A percentile compares a stretch with the other conserved stretches of the same genome.
Conservation (phyloP, 1,139 yeast species). For the Geotrichum cucujoidarum region DNA sequence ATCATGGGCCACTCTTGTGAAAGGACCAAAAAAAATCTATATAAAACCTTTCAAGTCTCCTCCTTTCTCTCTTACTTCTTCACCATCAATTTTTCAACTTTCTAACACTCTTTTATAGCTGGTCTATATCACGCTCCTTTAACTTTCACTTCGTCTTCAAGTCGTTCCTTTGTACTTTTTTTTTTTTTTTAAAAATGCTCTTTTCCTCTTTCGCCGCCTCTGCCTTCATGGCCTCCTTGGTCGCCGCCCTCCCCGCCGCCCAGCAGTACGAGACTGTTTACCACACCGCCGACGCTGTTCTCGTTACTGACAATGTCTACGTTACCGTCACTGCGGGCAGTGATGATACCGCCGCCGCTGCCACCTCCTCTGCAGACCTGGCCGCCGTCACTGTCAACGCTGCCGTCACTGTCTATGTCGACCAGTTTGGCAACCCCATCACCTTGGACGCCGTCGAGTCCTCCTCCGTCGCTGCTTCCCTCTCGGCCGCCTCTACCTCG, state of each 20-base stretch:
- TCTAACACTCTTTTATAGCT: conserved; percentile 12
- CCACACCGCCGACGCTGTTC: conserved; percentile 8
- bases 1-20: no score
- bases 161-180: conserved; percentile 10
- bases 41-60: background rate
- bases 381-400: conserved; percentile 12
- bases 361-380: background rate
- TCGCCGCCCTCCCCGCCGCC: conserved; percentile 4
- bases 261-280: conserved; percentile 9
- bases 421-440: conserved; percentile 18
- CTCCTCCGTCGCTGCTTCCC: conserved; percentile 14
- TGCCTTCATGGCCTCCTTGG: conserved; percentile 14
- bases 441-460: conserved; percentile 13
- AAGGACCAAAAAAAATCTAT: no score
- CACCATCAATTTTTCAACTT: background rate
- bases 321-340: conserved; percentile 12
- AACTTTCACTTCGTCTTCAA: conserved; percentile 1
- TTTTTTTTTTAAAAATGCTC: background rate
- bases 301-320: conserved; percentile 7
- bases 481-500: conserved; percentile 6
- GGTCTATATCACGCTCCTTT: conserved; percentile 12
- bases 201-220: conserved; percentile 8
- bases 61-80: background rate
- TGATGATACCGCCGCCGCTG: conserved; percentile 1
- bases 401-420: conserved; percentile 16